Evolutionary conservation across 495 filamentous ascomycete species (phyloP), one percentile per base, ranked within the genome.

Genomic region (Hamigera avellanea): DNA sequence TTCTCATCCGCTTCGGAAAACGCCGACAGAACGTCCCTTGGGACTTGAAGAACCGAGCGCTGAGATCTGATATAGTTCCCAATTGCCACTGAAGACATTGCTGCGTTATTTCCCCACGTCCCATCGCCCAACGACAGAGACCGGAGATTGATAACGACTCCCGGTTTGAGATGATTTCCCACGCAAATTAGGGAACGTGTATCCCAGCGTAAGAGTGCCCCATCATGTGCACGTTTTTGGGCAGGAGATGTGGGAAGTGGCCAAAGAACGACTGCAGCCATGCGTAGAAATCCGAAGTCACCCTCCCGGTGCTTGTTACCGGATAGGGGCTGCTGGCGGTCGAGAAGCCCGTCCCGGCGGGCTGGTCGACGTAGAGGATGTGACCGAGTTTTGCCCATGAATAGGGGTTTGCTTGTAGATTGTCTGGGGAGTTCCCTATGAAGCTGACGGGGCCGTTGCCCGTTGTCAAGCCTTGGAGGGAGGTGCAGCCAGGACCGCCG

Each of bases 401-500:
- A 33, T 64, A 47, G 3, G 51, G 58, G 21, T 61, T 12, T 25
- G 50, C 13, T 39, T 23, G 10, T 54, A 42, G 1, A 34, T 32
- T 9, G 54, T 53, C n/a, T n/a, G n/a, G n/a, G 2, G 57, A 51
- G 21, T 57, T 54, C 2, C 49, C 52, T 17, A 26, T 27, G 27
- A 60, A 57, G 6, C 44, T 47, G 14, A 60, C 26, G 15, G 54
- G 54, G 1, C 54, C 54, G 16, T 52, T 56, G 14, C 54, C 54
- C 9, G 44, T 48, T 4, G 39, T 44, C 14, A 87, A 53, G 10
- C 81, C 82, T 43, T 75, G 69, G 7, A 88, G 58, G 4, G 71
- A 82, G 23, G 68, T 78, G 55, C 78, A 85, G 15, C 78, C 79
- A 9, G 72, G 72, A 25, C 80, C 80, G 27, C 80, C 80, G 48